These are phyloP conservation scores for Rhizodiscina lignyota DNA, from an alignment of 495 filamentous ascomycete genomes.

Conservation along the genomic window DNA sequence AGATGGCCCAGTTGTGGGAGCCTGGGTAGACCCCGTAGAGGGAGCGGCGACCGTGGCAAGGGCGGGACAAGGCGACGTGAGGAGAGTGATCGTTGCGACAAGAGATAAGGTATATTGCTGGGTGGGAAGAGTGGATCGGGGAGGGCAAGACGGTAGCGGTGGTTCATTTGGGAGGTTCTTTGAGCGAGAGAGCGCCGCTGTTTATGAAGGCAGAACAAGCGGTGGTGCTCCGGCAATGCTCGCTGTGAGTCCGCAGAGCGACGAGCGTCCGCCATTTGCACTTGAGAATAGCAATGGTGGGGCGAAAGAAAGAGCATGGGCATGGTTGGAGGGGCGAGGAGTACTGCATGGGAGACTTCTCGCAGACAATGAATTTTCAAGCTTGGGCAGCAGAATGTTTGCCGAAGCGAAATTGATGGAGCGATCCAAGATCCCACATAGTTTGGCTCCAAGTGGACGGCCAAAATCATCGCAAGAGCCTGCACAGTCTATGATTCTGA, in stretches of 20 bases:
- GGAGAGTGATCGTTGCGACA: conserved; percentile 64
- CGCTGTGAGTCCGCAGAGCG: conserved; percentile 44
- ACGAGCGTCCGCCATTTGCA: conserved; percentile 26
- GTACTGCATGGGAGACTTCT: conserved; percentile 72
- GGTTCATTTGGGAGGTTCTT: conserved; percentile 78
- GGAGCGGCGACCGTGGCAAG: too few species aligned
- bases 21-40: conserved; percentile 59
- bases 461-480: conserved; percentile 47
- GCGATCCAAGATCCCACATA: conserved; percentile 49
- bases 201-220: conserved; percentile 46
- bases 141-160: conserved; percentile 61
- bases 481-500: conserved; percentile 66
- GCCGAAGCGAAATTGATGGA: conserved; percentile 58
- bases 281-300: conserved; percentile 22
- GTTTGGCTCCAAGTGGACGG: conserved; percentile 38
- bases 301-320: conserved; percentile 54
- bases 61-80: conserved; percentile 44
- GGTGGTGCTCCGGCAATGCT: conserved; percentile 43
- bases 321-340: conserved; percentile 78
- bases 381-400: conserved; percentile 48
- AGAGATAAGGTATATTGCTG: conserved; percentile 61
- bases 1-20: conserved; percentile 62
- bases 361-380: conserved; percentile 20
- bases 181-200: conserved; percentile 60
- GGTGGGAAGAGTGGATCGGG: conserved; percentile 52